Evolutionary conservation across 257 asterid genomes (phyloP).

Genomic region (Pogostemon cablin): DNA sequence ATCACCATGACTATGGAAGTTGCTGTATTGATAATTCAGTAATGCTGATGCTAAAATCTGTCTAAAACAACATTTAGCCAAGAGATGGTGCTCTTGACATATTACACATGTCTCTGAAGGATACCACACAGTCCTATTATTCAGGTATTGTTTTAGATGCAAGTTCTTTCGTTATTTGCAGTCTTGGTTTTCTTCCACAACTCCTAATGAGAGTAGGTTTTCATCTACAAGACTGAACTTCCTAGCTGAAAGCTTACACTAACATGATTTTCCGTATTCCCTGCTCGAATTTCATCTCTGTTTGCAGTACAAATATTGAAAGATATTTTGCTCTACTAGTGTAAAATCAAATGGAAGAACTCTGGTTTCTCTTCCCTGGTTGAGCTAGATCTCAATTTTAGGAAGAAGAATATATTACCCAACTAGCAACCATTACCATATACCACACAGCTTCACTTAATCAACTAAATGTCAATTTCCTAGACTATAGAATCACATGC

Average conservation of each 20-base stretch:
- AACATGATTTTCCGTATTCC: neutral
- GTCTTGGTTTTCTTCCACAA: neutral
- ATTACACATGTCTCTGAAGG: constrained; percentile 6
- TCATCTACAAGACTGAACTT: neutral
- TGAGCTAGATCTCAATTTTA: neutral
- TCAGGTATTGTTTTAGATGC: constrained; percentile 15
- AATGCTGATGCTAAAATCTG: neutral
- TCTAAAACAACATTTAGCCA: neutral
- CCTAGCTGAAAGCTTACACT: constrained; percentile 10
- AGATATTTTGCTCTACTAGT: neutral
- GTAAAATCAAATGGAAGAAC: neutral
- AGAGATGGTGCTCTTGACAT: neutral
- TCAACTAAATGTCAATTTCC: neutral
- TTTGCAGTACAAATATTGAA: neutral
- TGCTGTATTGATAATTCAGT: neutral
- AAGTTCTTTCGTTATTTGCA: neutral
- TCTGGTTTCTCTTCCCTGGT: too few species aligned
- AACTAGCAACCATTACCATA: constrained; percentile 7
- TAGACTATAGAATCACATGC: constrained; percentile 24
- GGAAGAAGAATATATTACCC: constrained; percentile 12
- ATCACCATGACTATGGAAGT: neutral
- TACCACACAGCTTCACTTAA: neutral
- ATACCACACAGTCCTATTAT: constrained; percentile 6
- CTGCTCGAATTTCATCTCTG: neutral
- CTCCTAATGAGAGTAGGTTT: neutral